Evolutionary conservation across 2,329 filamentous ascomycete genomes (phyloP).

Genomic region (Clonostachys sp.): DNA sequence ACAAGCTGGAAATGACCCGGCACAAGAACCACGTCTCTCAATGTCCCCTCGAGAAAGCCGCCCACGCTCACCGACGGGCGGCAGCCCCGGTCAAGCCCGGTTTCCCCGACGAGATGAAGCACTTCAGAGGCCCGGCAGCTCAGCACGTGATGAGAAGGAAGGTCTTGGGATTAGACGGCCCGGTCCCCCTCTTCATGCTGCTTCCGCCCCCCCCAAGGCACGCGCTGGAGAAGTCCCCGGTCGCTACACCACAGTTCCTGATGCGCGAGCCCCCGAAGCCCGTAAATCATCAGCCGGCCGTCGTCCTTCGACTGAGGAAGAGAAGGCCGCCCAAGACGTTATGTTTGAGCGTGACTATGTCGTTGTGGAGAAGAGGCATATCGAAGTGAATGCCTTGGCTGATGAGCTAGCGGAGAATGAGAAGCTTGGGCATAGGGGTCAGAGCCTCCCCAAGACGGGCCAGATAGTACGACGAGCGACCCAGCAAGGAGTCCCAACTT

Average conservation of each 20-base stretch:
- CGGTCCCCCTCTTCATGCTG: slow-evolving; percentile 33
- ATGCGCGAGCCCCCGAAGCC: background rate
- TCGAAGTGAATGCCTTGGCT: slow-evolving; percentile 95
- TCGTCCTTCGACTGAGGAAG: slow-evolving; percentile 50
- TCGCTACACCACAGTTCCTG: background rate
- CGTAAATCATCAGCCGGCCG: slow-evolving; percentile 10
- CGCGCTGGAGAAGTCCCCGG: slow-evolving; percentile 15
- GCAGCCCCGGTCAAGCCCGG: background rate
- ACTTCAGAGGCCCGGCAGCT: slow-evolving; percentile 23
- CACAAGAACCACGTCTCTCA: background rate
- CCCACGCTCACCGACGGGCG: background rate
- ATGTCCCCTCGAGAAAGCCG: background rate
- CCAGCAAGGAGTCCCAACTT: slow-evolving; percentile 67
- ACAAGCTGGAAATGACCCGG: background rate
- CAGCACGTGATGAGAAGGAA: slow-evolving; percentile 39
- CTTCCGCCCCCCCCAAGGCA: slow-evolving; percentile 41
- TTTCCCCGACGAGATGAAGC: slow-evolving; percentile 10
- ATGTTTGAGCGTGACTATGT: slow-evolving; percentile 94
- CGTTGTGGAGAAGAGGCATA: slow-evolving; percentile 87
- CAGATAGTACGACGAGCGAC: slow-evolving; percentile 72
- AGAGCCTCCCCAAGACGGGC: slow-evolving; percentile 48
- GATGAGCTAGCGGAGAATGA: slow-evolving; percentile 89
- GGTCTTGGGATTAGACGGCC: slow-evolving; percentile 49
- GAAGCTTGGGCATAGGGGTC: slow-evolving; percentile 46
- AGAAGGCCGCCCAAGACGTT: slow-evolving; percentile 77